phyloP scores from a whole-genome alignment of 225 moss, liverwort and hornwort species.

The Thuidium tamariscinum region DNA sequence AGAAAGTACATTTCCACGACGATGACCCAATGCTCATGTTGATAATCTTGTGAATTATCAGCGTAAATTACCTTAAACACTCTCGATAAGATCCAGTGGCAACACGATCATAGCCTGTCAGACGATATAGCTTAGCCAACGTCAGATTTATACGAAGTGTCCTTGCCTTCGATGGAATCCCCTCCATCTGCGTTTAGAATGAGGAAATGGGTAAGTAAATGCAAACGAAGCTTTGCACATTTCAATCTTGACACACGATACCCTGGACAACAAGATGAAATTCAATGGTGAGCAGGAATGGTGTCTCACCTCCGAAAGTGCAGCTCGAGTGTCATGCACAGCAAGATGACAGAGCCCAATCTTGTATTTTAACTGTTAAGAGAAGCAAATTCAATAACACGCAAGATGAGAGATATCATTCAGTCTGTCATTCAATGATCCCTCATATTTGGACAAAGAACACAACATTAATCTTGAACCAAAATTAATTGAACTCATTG shows the following conservation, averaged over 20 bases:
- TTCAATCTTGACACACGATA: not conserved
- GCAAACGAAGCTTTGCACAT: not conserved
- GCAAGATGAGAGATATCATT: not conserved
- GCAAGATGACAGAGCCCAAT: conserved; percentile 87
- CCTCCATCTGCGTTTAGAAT: conserved; percentile 64
- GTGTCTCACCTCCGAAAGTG: conserved; percentile 73
- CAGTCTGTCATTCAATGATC: not conserved
- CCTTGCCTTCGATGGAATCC: conserved; percentile 79
- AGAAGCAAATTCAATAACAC: not conserved
- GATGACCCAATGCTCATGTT: not conserved
- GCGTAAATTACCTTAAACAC: conserved; percentile 48
- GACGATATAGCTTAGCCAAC: conserved; percentile 75
- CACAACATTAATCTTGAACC: not conserved
- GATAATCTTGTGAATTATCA: not conserved
- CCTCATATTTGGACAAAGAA: not conserved
- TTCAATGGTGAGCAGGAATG: not conserved
- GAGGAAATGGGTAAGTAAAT: not conserved
- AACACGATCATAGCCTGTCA: conserved; percentile 78
- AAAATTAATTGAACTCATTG: not conserved
- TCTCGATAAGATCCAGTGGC: conserved; percentile 80
- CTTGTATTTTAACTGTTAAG: conserved; percentile 69
- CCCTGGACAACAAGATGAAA: not conserved
- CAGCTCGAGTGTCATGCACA: conserved; percentile 78
- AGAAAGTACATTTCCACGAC: not conserved
- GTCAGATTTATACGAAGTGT: conserved; percentile 84